phyloP scores from a whole-genome alignment of 2,329 filamentous ascomycete species.

The Aspergillus puulaauensis region DNA sequence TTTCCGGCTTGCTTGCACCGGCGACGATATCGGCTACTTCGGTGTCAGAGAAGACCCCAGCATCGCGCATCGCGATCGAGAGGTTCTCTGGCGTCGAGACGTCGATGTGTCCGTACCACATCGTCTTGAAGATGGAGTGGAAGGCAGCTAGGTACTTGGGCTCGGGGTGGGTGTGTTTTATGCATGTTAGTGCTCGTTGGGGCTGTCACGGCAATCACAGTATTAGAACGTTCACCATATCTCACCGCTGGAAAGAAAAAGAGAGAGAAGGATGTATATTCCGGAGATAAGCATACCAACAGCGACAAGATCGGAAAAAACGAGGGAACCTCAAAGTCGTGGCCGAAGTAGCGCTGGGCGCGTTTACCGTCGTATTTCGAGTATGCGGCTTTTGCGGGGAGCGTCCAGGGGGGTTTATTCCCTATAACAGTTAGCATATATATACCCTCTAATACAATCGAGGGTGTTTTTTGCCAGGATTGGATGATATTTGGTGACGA shows the following conservation, averaged over 20 bases:
- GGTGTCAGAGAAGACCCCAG: conserved; percentile 31
- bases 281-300: conserved; percentile 49
- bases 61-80: conserved; percentile 20
- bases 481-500: conserved; percentile 16
- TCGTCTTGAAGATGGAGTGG: conserved; percentile 55
- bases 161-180: conserved; percentile 59
- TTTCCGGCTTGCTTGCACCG: conserved; percentile 50
- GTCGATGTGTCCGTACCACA: conserved; percentile 64
- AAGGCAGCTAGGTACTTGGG: conserved; percentile 55
- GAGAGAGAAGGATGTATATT: not conserved
- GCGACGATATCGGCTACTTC: conserved; percentile 59
- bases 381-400: conserved; percentile 67
- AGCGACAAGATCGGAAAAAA: conserved; percentile 58
- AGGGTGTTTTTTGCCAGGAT: too few relatives aligned
- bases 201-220: conserved; percentile 41
- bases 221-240: not conserved
- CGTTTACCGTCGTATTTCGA: conserved; percentile 50
- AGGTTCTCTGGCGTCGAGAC: conserved; percentile 61
- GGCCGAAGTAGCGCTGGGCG: conserved; percentile 53
- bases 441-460: not conserved
- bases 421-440: conserved; percentile 42
- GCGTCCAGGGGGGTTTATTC: conserved; percentile 72
- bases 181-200: conserved; percentile 64
- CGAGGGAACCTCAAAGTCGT: conserved; percentile 41
- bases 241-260: too few relatives aligned